A percentile compares a stretch with the other conserved stretches of the same genome.
Evolutionary conservation across 1,284 basidiomycete species (phyloP).

Genomic region (Paramarasmius palmivorus): DNA sequence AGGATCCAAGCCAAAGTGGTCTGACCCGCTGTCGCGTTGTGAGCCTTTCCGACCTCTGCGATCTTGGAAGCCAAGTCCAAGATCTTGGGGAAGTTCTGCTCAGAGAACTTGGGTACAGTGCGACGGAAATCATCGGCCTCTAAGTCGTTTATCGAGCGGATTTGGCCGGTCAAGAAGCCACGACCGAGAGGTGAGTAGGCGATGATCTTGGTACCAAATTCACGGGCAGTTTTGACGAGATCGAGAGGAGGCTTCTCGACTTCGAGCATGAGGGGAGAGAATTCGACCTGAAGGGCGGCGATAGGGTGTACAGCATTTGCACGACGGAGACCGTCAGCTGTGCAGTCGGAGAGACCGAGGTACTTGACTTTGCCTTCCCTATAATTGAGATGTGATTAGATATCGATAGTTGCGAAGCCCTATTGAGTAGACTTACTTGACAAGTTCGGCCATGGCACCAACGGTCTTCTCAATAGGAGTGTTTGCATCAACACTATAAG

Average conservation of each 20-base stretch:
- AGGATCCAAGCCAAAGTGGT: constrained; percentile 48
- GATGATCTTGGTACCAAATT: constrained; percentile 54
- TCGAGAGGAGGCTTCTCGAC: constrained; percentile 50
- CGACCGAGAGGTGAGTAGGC: constrained; percentile 66
- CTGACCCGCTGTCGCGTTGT: constrained; percentile 40
- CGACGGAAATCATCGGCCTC: constrained; percentile 47
- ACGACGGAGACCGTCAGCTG: constrained; percentile 57
- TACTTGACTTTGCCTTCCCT: constrained; percentile 63
- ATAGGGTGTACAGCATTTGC: constrained; percentile 65
- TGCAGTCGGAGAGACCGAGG: constrained; percentile 64
- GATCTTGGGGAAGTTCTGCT: constrained; percentile 45
- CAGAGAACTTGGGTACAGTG: constrained; percentile 32
- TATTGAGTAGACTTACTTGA: constrained; percentile 21
- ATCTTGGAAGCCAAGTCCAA: constrained; percentile 39
- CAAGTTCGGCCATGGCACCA: constrained; percentile 32
- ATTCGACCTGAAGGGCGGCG: constrained; percentile 64
- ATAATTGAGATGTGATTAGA: background rate
- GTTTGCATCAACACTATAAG: constrained; percentile 14
- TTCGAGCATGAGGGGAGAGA: constrained; percentile 59
- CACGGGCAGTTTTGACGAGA: constrained; percentile 48
- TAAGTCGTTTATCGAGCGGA: constrained; percentile 52
- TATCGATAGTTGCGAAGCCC: background rate
- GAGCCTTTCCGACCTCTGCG: constrained; percentile 29
- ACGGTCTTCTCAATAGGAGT: constrained; percentile 33
- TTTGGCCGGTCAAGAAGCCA: constrained; percentile 61